Evolutionary conservation across 164 flowering plant species (phyloP), one percentile per base, ranked within the genome.

Genomic region (Taxillus chinensis): DNA sequence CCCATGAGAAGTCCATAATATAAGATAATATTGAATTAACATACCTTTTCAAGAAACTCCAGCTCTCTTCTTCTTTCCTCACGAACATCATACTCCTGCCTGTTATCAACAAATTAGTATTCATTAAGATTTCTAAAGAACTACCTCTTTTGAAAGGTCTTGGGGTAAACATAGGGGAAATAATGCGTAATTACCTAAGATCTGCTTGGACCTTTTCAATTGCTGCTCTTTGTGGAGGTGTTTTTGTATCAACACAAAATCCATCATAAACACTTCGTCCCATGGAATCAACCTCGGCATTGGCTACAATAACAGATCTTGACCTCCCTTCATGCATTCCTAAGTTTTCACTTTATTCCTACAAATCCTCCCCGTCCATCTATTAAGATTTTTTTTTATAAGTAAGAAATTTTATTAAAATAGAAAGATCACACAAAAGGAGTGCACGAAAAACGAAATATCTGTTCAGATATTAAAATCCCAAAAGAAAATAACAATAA

Each of bases 201-300:
- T 84, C 97, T 57, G 87, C 88, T 70, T 86, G 97, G 69, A 87
- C 92, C 78, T 79, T 90, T 75, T 87, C 96, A 69, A 93, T 90
- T 51, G 86, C 97, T 48, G 80, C 85, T 77, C 75, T 77, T 38
- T 82, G 85, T 41, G 93, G 96, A 83, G 99, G 89, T 78, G 91
- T 73, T 74, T 80, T 84, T 68, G 70, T 71, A 60, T 84, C 82
- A 72, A 78, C 67, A 63, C 83, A 90, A 71, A 78, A 81, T 79
- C 91, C 89, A 48, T 83, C 85, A 61, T 86, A 92, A 77, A 88
- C 78, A 69, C 82, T 85, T 71, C 93, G 96, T 75, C 97, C 96
- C 98, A 90, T 90, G 81, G 96, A 92, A 85, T 90, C 95, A 75
- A 85, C 87, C 78, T 86, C 93, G 64, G 96, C 93, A 86, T 92